A percentile compares a stretch with the other conserved stretches of the same genome.
Evolutionary conservation across 495 filamentous ascomycete genomes (phyloP).

Genomic region (Podospora fimiseda): DNA sequence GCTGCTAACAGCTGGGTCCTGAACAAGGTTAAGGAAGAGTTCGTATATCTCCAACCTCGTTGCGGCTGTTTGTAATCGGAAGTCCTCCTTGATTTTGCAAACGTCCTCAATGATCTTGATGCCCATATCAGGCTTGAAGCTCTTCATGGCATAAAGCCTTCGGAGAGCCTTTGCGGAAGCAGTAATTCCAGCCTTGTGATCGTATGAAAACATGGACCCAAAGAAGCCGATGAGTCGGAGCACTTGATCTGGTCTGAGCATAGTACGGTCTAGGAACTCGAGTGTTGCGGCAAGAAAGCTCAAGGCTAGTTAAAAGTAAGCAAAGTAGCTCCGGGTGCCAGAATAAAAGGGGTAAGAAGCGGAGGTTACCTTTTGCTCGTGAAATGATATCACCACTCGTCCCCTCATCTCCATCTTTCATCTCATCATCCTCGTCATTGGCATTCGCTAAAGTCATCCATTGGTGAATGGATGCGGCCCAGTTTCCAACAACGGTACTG

Average conservation of each 20-base stretch:
- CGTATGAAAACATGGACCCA: slow-evolving; percentile 42
- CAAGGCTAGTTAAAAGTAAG: slow-evolving; percentile 22
- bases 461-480: slow-evolving; percentile 42
- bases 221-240: slow-evolving; percentile 42
- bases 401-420: slow-evolving; percentile 29
- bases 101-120: slow-evolving; percentile 36
- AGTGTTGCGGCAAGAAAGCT: slow-evolving; percentile 42
- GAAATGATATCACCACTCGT: slow-evolving; percentile 37
- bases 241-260: slow-evolving; percentile 38
- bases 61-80: slow-evolving; percentile 35
- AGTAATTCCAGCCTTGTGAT: slow-evolving; percentile 44
- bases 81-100: slow-evolving; percentile 41
- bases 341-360: no score
- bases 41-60: slow-evolving; percentile 44
- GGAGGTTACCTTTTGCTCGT: slow-evolving; percentile 31
- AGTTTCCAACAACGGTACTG: slow-evolving; percentile 38
- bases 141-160: slow-evolving; percentile 37
- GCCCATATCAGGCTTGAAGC: slow-evolving; percentile 38
- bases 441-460: slow-evolving; percentile 36
- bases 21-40: slow-evolving; percentile 37
- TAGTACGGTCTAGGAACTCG: slow-evolving; percentile 30
- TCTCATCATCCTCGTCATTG: slow-evolving; percentile 17
- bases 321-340: no score
- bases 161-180: slow-evolving; percentile 43
- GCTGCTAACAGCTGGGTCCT: slow-evolving; percentile 29